Conservation (phyloP, 164 flowering plant genomes). For the Vitis rotundifolia region DNA sequence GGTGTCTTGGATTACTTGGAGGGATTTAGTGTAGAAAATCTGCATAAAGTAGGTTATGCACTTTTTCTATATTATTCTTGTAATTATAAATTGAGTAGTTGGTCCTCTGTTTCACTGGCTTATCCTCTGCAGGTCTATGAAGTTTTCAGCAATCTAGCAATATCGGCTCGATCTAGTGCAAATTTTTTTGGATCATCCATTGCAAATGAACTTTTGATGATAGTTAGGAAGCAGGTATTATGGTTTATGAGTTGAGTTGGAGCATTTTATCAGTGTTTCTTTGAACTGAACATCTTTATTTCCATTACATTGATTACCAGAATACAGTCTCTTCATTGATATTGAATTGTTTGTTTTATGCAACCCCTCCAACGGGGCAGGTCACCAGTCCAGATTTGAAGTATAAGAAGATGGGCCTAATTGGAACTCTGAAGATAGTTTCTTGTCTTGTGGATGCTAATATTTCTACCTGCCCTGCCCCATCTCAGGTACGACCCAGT, state of each 20-base stretch:
- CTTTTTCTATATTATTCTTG: background rate
- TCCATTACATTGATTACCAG: background rate
- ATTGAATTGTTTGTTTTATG: constrained; percentile 1
- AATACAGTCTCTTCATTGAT: background rate
- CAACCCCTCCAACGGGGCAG: constrained; percentile 30
- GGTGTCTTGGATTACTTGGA: constrained; percentile 88
- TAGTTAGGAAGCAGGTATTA: constrained; percentile 77
- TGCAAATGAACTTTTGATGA: constrained; percentile 81
- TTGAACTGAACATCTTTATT: background rate
- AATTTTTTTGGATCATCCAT: constrained; percentile 54
- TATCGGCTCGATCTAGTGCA: constrained; percentile 41
- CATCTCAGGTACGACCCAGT: constrained; percentile 44
- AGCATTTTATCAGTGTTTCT: background rate
- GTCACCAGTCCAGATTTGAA: constrained; percentile 64
- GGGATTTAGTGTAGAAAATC: constrained; percentile 59
- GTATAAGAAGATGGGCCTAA: constrained; percentile 85
- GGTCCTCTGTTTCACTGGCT: constrained; percentile 1
- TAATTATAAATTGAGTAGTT: background rate
- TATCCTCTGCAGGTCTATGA: constrained; percentile 66
- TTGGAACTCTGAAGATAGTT: constrained; percentile 75
- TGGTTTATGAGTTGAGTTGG: background rate
- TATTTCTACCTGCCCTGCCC: constrained; percentile 18
- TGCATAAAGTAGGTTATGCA: constrained; percentile 63
- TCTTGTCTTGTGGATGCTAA: constrained; percentile 60
- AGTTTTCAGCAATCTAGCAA: constrained; percentile 65